Conservation (phyloP, 768 basidiomycete species). For the Podaxis rugospora region DNA sequence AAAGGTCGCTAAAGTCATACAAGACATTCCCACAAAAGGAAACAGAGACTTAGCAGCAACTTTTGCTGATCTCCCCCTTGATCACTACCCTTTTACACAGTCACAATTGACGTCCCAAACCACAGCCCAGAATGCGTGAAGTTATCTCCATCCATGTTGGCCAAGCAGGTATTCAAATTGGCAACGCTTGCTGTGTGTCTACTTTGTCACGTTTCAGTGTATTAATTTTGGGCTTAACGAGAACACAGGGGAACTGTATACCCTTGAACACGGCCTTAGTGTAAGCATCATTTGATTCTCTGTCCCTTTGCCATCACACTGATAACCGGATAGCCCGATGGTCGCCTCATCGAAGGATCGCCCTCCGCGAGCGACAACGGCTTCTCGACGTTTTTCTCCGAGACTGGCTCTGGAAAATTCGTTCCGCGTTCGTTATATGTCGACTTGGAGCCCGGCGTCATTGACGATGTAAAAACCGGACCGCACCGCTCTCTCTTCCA, state of each 20-base stretch:
- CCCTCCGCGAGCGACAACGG: constrained; percentile 72
- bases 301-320: constrained; percentile 13
- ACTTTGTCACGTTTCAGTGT: constrained; percentile 11
- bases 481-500: constrained; percentile 94
- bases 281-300: constrained; percentile 42
- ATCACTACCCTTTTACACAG: constrained; percentile 14
- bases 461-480: constrained; percentile 93
- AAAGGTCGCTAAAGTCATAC: constrained; percentile 12
- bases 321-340: constrained; percentile 67
- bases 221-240: constrained; percentile 19
- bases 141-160: constrained; percentile 96
- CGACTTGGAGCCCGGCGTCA: constrained; percentile 90
- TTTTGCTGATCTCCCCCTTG: constrained; percentile 10
- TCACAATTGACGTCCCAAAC: constrained; percentile 2
- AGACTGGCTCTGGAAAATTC: constrained; percentile 89
- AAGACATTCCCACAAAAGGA: background rate
- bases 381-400: constrained; percentile 98
- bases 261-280: constrained; percentile 93
- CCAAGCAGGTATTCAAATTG: constrained; percentile 93
- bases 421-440: constrained; percentile 97
- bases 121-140: constrained; percentile 62
- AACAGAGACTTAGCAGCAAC: constrained; percentile 2
- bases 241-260: constrained; percentile 89
- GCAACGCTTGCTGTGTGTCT: constrained; percentile 91
- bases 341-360: constrained; percentile 75